Evolutionary conservation across 148 eudicot genomes (phyloP), one percentile per base, ranked within the genome.

Genomic region (Persicaria maculosa): DNA sequence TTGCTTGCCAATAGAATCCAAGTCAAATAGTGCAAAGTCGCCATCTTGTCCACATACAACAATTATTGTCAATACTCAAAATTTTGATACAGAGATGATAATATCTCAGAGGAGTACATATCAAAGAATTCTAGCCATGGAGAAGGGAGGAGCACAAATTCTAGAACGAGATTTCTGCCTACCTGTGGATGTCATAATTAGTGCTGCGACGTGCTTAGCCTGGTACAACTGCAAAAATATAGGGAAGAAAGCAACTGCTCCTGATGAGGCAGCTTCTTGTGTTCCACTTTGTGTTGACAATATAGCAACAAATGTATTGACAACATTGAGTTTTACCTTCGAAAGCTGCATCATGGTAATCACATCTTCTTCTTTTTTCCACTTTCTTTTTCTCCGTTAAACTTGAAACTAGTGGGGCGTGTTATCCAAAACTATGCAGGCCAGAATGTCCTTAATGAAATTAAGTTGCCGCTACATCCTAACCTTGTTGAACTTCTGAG

Each of bases 61-160:
- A 53, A 75, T 95, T 74, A 76, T 95, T 79, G 88, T 92, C 46
- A 95, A 95, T 83, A 92, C 99, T 75, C 88, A 82, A 78, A 83
- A 86, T 77, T 79, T 79, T 82, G 88, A 89, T 64, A 87, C 88
- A 81, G 97, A 95, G 79, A 95, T 95, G 99, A 85, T 95, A 78
- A 88, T 95, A 74, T 92, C 97, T 45, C 86, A 94, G 81, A 90
- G 97, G 82, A 84, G 90, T 80, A 90, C 97, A 72, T 95, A 95
- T 79, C 99, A 92, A 74, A 89, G 72, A 82, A 88, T 95, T 80
- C 92, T 90, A 75, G 82, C 84, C 52, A 73, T 92, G 89, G 99
- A 95, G 83, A 89, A 90, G 80, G 76, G 73, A 75, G 94, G 99
- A 78, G 83, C 83, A 74, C 96, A 95, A 77, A 87, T 95, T 75